Evolutionary conservation across 2,329 filamentous ascomycete genomes (phyloP).

Genomic region (Purpureocillium lavendulum): DNA sequence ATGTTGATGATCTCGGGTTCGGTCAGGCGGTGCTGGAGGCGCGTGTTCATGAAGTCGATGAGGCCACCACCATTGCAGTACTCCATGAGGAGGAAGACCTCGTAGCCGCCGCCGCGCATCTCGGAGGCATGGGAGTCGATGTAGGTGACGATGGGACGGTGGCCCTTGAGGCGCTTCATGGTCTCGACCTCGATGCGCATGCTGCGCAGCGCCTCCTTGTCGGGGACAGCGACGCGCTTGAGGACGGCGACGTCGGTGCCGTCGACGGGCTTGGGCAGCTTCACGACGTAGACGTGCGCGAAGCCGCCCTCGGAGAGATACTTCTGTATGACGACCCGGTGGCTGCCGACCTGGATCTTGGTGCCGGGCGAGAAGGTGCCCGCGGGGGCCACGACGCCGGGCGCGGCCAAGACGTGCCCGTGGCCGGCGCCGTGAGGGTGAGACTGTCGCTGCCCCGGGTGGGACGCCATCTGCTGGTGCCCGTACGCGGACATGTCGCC

Average conservation of each 20-base stretch:
- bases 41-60: constrained; percentile 99
- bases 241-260: constrained; percentile 77
- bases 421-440: constrained; percentile 34
- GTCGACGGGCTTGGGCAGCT: constrained; percentile 67
- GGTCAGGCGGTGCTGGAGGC: constrained; percentile 89
- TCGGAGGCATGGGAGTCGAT: constrained; percentile 98
- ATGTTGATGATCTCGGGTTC: constrained; percentile 97
- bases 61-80: constrained; percentile 89
- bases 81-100: constrained; percentile 98
- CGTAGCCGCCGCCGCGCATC: constrained; percentile 84
- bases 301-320: constrained; percentile 98
- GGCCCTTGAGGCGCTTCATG: constrained; percentile 98
- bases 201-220: constrained; percentile 86
- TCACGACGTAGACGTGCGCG: constrained; percentile 95
- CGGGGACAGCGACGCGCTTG: constrained; percentile 92
- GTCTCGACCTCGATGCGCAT: constrained; percentile 99
- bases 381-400: constrained; percentile 44
- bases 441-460: constrained; percentile 22
- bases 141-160: constrained; percentile 93
- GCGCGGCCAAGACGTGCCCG: constrained; percentile 31
- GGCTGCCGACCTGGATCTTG: constrained; percentile 90
- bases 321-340: constrained; percentile 89
- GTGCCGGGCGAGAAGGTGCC: constrained; percentile 91
- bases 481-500: constrained; percentile 27
- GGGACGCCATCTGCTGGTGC: constrained; percentile 19